Percentiles rank a stretch among this genome's conserved stretches.
phyloP scores from a whole-genome alignment of 768 basidiomycete genomes.

The Aureoboletus auriporus region DNA sequence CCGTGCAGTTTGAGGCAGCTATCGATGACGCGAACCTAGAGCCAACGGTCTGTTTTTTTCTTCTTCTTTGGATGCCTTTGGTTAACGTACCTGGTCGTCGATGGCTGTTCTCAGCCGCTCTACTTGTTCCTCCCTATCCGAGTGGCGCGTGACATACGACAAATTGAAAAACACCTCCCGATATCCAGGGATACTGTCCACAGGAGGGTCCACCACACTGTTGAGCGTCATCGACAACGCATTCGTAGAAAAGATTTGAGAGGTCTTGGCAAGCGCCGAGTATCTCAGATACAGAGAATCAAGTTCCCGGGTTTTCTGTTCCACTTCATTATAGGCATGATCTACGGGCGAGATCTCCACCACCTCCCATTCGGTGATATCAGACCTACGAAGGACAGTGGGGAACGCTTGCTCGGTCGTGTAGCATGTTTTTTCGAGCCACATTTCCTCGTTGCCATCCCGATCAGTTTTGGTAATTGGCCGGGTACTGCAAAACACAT shows the following conservation, averaged over 20 bases:
- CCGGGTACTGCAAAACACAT: constrained; percentile 73
- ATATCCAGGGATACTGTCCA: constrained; percentile 71
- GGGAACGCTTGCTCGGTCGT: constrained; percentile 89
- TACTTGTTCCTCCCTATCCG: constrained; percentile 66
- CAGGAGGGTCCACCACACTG: constrained; percentile 77
- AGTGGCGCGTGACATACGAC: constrained; percentile 62
- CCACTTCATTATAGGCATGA: constrained; percentile 77
- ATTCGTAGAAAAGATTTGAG: constrained; percentile 71
- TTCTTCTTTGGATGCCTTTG: background rate
- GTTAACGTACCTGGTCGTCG: constrained; percentile 67
- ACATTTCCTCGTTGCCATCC: constrained; percentile 69
- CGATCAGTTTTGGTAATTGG: constrained; percentile 59
- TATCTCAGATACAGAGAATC: constrained; percentile 65
- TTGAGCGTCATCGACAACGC: constrained; percentile 85
- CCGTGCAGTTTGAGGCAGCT: constrained; percentile 82
- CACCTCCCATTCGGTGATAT: constrained; percentile 67
- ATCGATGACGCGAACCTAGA: constrained; percentile 74
- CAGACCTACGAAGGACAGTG: constrained; percentile 85
- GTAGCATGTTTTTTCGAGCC: constrained; percentile 87
- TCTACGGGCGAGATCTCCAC: constrained; percentile 84
- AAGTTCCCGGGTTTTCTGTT: constrained; percentile 76
- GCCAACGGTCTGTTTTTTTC: background rate
- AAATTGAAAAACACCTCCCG: constrained; percentile 72
- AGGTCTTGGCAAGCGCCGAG: constrained; percentile 72
- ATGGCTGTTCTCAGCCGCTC: constrained; percentile 71